phyloP scores from a whole-genome alignment of 78 protist genomes.

The Speleostelium caveatum region DNA sequence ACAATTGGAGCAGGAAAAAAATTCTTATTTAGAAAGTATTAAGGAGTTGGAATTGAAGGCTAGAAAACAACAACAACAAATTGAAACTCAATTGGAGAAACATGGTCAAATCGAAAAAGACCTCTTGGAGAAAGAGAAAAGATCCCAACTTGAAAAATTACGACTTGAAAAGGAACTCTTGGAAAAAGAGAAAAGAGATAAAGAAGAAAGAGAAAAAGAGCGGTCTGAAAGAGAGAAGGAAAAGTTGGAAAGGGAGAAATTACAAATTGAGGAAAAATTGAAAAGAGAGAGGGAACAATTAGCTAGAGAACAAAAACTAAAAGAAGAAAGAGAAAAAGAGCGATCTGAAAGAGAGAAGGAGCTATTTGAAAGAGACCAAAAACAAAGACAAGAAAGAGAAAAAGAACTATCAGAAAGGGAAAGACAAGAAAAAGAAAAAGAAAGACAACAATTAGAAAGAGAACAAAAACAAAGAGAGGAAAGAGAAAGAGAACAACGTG shows the following conservation, averaged over 20 bases:
- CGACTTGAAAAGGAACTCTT: too few relatives aligned
- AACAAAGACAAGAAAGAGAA: too few relatives aligned
- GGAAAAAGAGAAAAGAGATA: not conserved
- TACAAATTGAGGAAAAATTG: not conserved
- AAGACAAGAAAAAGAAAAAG: too few relatives aligned
- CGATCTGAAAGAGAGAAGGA: too few relatives aligned
- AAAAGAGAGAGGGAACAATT: constrained; percentile 7
- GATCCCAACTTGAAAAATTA: not conserved
- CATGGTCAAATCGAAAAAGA: not conserved
- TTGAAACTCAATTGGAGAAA: too few relatives aligned
- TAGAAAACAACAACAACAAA: too few relatives aligned
- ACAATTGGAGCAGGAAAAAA: not conserved
- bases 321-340: not conserved
- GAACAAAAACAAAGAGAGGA: not conserved
- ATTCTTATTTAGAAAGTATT: not conserved
- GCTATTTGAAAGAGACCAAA: too few relatives aligned
- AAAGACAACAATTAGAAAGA: too few relatives aligned
- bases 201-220: constrained; percentile 1
- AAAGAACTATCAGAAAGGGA: too few relatives aligned
- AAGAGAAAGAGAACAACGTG: not conserved
- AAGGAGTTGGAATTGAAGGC: not conserved
- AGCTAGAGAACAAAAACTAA: not conserved
- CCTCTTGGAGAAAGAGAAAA: not conserved
- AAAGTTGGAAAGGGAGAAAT: not conserved
- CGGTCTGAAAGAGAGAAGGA: not conserved